Base-by-base conservation (phyloP, 805 yeast species). In the Candida dajiaensis region DNA sequence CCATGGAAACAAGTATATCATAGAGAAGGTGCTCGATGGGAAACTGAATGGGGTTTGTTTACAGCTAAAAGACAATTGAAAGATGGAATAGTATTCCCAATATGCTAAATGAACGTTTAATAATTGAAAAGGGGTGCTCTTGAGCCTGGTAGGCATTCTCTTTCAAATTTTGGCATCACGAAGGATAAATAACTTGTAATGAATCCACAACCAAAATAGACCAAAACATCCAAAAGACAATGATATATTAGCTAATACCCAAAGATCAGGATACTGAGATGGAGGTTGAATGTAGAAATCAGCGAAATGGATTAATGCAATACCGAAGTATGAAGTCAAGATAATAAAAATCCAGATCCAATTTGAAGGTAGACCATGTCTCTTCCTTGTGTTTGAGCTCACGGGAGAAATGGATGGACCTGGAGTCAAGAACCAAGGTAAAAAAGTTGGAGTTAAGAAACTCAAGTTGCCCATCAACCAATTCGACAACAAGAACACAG, bases 121-220 rank as follows among this genome's bases (percentile, higher is more conserved):
- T 31, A n/a, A 28, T 28, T 12, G 13, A 28, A 28, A 13, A 28
- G 4, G 31, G 10, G 12, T 12, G 6, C 3, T 8, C 8, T 22
- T 22, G 8, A 22, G 23, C 23, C 23, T 2, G 11, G 31, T 28
- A 28, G n/a, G 11, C 7, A 28, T 13, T 4, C 18, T 39, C 39
- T 6, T 23, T 41, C 18, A 44, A 10, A 40, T 25, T 15, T 15
- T 38, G 16, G 40, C 36, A 40, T 36, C 37, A 21, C 41, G 41
- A 31, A 56, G 40, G 6, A 46, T 50, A 44, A 52, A 55, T 58
- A 80, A 62, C 50, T 76, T 83, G 65, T 74, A 81, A 56, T 83
- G 72, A 33, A 77, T 74, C 96, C 97, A 94, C n/a, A 89, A 51
- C 81, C 89, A 90, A 56, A 87, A 87, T 40, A 85, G 58, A 0